A percentile compares a stretch with the other conserved stretches of the same genome.
phyloP scores from a whole-genome alignment of 805 yeast species.

The Teunomyces atbi region DNA sequence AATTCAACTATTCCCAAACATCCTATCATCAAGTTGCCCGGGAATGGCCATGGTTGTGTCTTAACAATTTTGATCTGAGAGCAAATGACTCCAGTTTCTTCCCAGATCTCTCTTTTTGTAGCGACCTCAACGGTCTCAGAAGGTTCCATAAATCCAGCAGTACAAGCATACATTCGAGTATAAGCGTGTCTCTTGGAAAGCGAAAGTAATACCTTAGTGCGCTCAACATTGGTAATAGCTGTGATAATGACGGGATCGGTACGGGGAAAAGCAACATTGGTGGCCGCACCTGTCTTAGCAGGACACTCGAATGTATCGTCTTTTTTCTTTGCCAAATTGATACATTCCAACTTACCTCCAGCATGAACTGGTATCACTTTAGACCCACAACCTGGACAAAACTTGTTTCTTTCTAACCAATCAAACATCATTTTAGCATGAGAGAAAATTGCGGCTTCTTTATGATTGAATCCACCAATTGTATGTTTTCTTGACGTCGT shows the following conservation, averaged over 20 bases:
- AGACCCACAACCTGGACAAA: conserved; percentile 86
- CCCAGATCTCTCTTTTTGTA: conserved; percentile 88
- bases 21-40: conserved; percentile 91
- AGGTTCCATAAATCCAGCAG: conserved; percentile 97
- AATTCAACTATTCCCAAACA: conserved; percentile 78
- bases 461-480: conserved; percentile 27
- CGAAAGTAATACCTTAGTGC: conserved; percentile 66
- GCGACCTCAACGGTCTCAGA: conserved; percentile 90
- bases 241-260: conserved; percentile 88
- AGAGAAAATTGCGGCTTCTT: conserved; percentile 67
- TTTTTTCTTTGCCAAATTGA: conserved; percentile 20
- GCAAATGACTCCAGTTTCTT: conserved; percentile 84
- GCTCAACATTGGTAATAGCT: conserved; percentile 64
- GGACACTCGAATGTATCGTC: conserved; percentile 30
- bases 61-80: conserved; percentile 56
- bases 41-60: conserved; percentile 98
- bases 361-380: conserved; percentile 60
- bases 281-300: conserved; percentile 43
- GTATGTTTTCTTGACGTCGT: conserved; percentile 36
- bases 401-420: conserved; percentile 72
- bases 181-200: conserved; percentile 60
- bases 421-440: conserved; percentile 84
- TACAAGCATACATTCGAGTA: conserved; percentile 67
- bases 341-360: conserved; percentile 61
- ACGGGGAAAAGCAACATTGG: conserved; percentile 86